These are phyloP conservation scores for Tylopilus orsonianus DNA, from an alignment of 1,284 basidiomycete genomes.

Conservation along the genomic window DNA sequence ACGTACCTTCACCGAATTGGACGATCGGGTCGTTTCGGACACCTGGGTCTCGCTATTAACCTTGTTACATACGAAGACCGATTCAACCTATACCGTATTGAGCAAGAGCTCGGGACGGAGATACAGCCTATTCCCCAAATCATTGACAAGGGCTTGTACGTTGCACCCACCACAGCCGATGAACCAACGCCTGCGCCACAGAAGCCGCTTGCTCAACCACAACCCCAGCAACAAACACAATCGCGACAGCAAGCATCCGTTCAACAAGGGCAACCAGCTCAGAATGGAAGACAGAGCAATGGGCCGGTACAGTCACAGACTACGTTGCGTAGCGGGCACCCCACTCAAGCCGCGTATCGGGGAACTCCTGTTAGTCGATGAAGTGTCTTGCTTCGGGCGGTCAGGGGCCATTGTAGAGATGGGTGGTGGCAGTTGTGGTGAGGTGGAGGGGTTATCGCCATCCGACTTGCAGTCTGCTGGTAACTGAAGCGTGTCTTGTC, in stretches of 20 bases:
- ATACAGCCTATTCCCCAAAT: conserved; percentile 93
- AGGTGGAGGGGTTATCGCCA: conserved; percentile 6
- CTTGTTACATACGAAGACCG: conserved; percentile 96
- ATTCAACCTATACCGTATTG: conserved; percentile 97
- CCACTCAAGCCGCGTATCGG: conserved; percentile 28
- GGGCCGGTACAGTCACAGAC: conserved; percentile 20
- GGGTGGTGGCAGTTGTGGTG: not conserved
- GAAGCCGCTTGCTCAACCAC: conserved; percentile 33
- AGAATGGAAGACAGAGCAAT: conserved; percentile 34
- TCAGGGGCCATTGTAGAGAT: not conserved
- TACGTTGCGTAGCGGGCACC: conserved; percentile 22
- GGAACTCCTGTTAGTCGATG: conserved; percentile 32
- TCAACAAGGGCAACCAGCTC: conserved; percentile 24
- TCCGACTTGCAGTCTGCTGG: conserved; percentile 14
- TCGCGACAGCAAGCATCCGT: conserved; percentile 22
- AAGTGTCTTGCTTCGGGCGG: conserved; percentile 7
- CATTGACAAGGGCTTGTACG: conserved; percentile 94
- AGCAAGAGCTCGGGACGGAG: conserved; percentile 97
- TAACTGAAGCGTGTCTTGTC: conserved; percentile 15
- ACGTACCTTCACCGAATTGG: conserved; percentile 98
- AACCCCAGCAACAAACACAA: conserved; percentile 32
- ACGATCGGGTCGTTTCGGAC: conserved; percentile 96
- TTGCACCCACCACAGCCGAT: conserved; percentile 62
- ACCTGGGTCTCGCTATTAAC: conserved; percentile 96
- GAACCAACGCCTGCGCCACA: conserved; percentile 45